Evolutionary conservation across 2,329 filamentous ascomycete genomes (phyloP).

Genomic region (Epichloe festucae): DNA sequence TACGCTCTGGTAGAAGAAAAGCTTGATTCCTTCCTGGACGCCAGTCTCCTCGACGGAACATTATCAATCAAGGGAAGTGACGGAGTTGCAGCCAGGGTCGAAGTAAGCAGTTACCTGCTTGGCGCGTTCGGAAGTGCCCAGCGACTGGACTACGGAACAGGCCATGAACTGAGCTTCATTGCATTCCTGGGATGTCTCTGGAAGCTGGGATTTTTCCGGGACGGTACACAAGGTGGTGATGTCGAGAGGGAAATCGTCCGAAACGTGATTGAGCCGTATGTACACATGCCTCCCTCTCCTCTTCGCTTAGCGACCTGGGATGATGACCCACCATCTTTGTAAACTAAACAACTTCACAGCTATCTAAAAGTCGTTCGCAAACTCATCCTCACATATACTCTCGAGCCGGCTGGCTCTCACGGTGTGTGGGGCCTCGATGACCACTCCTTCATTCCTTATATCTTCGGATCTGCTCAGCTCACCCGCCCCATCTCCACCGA

Average conservation of each 20-base stretch:
- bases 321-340: background rate
- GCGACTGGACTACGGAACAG: constrained; percentile 87
- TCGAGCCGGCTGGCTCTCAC: constrained; percentile 91
- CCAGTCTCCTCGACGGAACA: constrained; percentile 17
- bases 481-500: constrained; percentile 57
- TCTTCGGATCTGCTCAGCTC: constrained; percentile 87
- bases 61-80: constrained; percentile 11
- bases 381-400: constrained; percentile 78
- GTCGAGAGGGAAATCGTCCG: constrained; percentile 71
- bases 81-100: constrained; percentile 40
- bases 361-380: constrained; percentile 71
- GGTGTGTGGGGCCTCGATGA: constrained; percentile 99
- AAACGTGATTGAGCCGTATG: constrained; percentile 66
- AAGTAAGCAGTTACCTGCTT: constrained; percentile 67
- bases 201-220: constrained; percentile 71
- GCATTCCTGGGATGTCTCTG: constrained; percentile 83
- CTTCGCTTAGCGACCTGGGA: background rate
- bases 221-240: constrained; percentile 36
- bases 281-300: background rate
- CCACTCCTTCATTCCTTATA: constrained; percentile 86
- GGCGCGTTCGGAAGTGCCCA: constrained; percentile 82
- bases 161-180: constrained; percentile 88
- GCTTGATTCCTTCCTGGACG: constrained; percentile 25
- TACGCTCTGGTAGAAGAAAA: constrained; percentile 52
- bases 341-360: constrained; percentile 24